Evolutionary conservation across 108 stramenopile species (phyloP).

Genomic region (Discostella stelligeroides): DNA sequence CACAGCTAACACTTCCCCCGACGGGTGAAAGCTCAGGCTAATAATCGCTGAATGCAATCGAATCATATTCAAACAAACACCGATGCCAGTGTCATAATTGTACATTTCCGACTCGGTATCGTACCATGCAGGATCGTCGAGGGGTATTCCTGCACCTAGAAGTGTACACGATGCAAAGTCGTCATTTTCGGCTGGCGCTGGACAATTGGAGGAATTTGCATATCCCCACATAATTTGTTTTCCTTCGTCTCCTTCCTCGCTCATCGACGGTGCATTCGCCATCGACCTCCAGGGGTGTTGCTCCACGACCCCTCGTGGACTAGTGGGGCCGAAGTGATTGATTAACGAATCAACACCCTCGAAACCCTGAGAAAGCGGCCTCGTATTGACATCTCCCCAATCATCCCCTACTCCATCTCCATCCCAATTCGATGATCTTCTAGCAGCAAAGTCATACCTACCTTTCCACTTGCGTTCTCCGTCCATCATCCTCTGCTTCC

Average conservation of each 20-base stretch:
- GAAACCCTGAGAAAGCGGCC: background rate
- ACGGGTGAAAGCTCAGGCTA: constrained; percentile 93
- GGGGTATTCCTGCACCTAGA: constrained; percentile 37
- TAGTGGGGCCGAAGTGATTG: background rate
- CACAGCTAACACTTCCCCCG: constrained; percentile 84
- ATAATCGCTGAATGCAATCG: constrained; percentile 90
- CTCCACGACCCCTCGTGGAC: constrained; percentile 38
- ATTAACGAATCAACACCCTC: background rate
- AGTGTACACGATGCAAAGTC: constrained; percentile 32
- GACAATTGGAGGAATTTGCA: background rate
- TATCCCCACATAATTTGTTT: background rate
- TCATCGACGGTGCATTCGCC: background rate
- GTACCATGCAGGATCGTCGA: constrained; percentile 53
- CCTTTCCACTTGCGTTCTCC: constrained; percentile 28
- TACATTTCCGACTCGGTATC: constrained; percentile 39
- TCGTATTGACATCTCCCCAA: background rate
- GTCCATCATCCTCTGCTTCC: constrained; percentile 23
- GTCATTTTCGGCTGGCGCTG: constrained; percentile 21
- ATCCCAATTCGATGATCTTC: background rate
- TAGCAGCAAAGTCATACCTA: constrained; percentile 24
- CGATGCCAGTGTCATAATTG: constrained; percentile 49
- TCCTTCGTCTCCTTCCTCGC: background rate
- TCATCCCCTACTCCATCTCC: background rate
- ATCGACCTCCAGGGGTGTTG: constrained; percentile 2
- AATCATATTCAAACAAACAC: constrained; percentile 80